phyloP scores from a whole-genome alignment of 345 rosid species.

The Corchorus capsularis region DNA sequence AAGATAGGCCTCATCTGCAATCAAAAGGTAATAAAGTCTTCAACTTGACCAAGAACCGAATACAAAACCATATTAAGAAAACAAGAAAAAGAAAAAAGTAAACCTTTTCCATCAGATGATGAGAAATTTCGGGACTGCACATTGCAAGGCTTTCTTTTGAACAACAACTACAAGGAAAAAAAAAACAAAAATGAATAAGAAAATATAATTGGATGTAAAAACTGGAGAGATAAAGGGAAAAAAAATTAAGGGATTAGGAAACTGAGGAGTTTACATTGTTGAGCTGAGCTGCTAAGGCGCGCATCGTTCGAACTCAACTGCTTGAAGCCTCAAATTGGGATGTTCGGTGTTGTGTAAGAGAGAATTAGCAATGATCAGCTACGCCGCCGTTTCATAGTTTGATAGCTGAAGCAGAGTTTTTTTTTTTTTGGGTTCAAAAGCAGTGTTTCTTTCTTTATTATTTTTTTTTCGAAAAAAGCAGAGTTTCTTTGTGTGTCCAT shows the following conservation, averaged over 20 bases:
- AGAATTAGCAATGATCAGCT: background rate
- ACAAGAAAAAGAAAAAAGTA: background rate
- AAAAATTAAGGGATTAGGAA: background rate
- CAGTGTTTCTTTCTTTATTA: too few relatives aligned
- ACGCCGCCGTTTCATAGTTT: background rate
- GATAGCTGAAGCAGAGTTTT: background rate
- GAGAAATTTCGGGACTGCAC: conserved; percentile 38
- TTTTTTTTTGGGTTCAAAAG: too few relatives aligned
- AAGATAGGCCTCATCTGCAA: conserved; percentile 59
- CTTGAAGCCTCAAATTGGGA: background rate
- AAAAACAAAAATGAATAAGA: background rate
- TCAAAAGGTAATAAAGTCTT: conserved; percentile 17
- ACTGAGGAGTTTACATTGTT: conserved; percentile 16
- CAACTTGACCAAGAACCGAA: conserved; percentile 13
- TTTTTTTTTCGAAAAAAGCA: too few relatives aligned
- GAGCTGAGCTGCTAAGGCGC: conserved; percentile 26
- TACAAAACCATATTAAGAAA: background rate
- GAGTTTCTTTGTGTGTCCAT: too few relatives aligned
- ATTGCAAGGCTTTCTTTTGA: conserved; percentile 33
- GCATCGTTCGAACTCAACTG: conserved; percentile 24
- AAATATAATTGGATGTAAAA: background rate
- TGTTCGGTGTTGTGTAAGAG: background rate
- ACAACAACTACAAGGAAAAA: conserved; percentile 35
- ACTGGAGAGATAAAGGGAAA: background rate
- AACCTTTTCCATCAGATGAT: conserved; percentile 42